A percentile compares a stretch with the other conserved stretches of the same genome.
Conservation (phyloP, 1,284 basidiomycete genomes). For the Cutaneotrichosporon sp. region DNA sequence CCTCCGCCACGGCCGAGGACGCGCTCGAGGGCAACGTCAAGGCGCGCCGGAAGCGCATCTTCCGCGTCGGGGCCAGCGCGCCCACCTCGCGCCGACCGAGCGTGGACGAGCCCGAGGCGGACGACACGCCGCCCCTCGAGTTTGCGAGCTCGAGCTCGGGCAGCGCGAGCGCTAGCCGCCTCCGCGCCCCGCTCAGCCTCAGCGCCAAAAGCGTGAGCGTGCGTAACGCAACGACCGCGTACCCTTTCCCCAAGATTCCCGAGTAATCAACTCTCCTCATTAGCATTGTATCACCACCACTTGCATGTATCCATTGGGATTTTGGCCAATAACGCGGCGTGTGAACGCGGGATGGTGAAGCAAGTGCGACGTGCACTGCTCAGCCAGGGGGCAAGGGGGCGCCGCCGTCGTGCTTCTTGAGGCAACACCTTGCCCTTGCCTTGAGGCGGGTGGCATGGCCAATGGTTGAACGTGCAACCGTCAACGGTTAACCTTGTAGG, state of each 20-base stretch:
- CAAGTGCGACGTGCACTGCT: too few relatives aligned
- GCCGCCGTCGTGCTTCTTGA: neutral
- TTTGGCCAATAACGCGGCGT: neutral
- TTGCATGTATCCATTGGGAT: conserved; percentile 6
- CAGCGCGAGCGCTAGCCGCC: conserved; percentile 7
- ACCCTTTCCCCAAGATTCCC: conserved; percentile 39
- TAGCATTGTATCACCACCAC: conserved; percentile 5
- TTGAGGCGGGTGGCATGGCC: too few relatives aligned
- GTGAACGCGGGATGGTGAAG: too few relatives aligned
- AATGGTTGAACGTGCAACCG: too few relatives aligned
- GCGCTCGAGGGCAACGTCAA: conserved; percentile 55
- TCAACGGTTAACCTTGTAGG: too few relatives aligned
- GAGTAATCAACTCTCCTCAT: conserved; percentile 12
- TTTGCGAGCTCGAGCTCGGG: conserved; percentile 17
- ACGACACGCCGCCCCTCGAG: conserved; percentile 27
- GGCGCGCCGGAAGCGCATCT: conserved; percentile 73
- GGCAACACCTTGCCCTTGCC: too few relatives aligned
- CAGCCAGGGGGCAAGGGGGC: too few relatives aligned
- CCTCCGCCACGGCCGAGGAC: conserved; percentile 30
- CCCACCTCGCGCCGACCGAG: neutral
- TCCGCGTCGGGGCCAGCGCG: conserved; percentile 59
- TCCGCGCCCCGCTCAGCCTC: conserved; percentile 2
- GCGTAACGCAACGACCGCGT: conserved; percentile 15
- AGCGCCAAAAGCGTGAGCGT: conserved; percentile 4
- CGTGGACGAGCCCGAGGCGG: conserved; percentile 10